Base-by-base conservation (phyloP, 805 yeast genomes). In the Wickerhamiella occidentalis region DNA sequence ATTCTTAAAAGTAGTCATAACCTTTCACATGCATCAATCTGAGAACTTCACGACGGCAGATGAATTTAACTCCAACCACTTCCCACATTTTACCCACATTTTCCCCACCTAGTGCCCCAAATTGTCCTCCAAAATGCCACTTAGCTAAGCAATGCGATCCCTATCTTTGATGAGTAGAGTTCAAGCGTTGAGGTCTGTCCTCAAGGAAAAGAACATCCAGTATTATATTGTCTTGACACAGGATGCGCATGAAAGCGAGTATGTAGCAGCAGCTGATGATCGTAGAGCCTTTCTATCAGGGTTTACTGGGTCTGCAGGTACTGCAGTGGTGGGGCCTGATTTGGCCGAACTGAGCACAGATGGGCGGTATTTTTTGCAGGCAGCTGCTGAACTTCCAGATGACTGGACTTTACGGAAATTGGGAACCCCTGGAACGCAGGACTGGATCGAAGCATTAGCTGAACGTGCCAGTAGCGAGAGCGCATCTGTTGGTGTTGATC, bases 241-340 rank as follows among this genome's bases (percentile, higher is more conserved):
- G 62, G 98, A 90, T 62, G 95, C 85, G 58, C 98, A 90, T 64
- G 90, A 83, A 64, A 79, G 88, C 23, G 98, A 90, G 67, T 88
- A 88, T 58, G 90, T 90, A 6, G 75, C 92, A 0, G 68, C 74
- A 1, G 77, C 81, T 12, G 97, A 90, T 63, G 85, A 82, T 61
- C 76, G 96, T 57, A 72, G 96, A 51, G 82, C 77, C 49, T 90
- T 74, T 58, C 82, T 90, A 23, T 75, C 88, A 6, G 96, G 72
- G 0, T 90, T 90, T 67, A 82, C 90, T 11, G 98, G 97, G 0
- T 80, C 90, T 45, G 94, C 96, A 1, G 98, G 97, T 21, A 69
- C 85, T 19, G 96, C 95, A 1, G 74, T 92, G n/a, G 73, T 90
- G 17, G 80, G 95, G 3, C 62, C 69, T 40, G 71, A 72, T 48